Evolutionary conservation across 805 yeast genomes (phyloP).

Genomic region (Lipomyces yamanashiensis): DNA sequence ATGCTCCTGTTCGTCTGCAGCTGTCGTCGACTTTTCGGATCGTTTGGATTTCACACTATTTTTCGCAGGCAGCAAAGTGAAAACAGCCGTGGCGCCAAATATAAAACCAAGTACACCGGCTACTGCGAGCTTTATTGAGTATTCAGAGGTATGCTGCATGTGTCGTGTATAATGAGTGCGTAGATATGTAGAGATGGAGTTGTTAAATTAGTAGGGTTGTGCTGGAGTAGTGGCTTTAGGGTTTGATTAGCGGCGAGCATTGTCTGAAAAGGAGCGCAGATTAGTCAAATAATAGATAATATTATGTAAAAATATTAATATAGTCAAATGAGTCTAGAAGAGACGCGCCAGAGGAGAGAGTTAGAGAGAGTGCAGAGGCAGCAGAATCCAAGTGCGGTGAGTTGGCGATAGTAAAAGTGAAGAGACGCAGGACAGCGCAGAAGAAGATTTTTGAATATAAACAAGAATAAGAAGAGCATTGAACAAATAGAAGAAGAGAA

Average conservation of each 20-base stretch:
- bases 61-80: background rate
- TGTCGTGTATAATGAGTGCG: background rate
- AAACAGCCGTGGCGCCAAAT: slow-evolving; percentile 15
- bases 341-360: background rate
- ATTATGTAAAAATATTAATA: no score
- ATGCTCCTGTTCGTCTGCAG: slow-evolving; percentile 16
- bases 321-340: background rate
- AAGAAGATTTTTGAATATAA: no score
- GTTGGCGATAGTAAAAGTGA: no score
- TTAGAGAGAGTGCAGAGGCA: background rate
- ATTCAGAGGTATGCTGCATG: background rate
- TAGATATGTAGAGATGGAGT: background rate
- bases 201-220: background rate
- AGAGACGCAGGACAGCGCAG: background rate
- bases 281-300: background rate
- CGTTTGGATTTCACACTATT: background rate
- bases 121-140: slow-evolving; percentile 9
- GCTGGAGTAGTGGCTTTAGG: background rate
- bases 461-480: no score
- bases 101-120: slow-evolving; percentile 23
- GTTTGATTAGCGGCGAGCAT: background rate
- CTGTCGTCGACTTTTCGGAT: slow-evolving; percentile 5
- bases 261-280: no score
- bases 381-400: background rate
- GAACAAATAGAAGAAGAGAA: no score